phyloP scores from a whole-genome alignment of 257 asterid species.

The Cordia subcordata region DNA sequence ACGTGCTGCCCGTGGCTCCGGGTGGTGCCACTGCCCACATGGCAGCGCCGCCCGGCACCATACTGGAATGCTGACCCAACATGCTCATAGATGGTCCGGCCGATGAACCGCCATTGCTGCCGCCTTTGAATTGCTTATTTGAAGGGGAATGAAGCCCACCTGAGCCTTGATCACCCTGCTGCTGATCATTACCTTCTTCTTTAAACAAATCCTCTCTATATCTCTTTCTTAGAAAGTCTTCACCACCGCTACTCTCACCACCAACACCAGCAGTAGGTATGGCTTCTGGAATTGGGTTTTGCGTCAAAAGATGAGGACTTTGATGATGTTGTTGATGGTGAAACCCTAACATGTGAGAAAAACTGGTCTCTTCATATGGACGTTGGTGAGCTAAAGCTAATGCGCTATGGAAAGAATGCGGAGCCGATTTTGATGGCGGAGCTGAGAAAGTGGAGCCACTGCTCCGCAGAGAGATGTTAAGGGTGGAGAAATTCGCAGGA shows the following conservation, averaged over 20 bases:
- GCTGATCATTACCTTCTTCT: constrained; percentile 34
- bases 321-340: constrained; percentile 33
- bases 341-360: constrained; percentile 68
- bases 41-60: constrained; percentile 42
- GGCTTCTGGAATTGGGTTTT: constrained; percentile 35
- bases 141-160: constrained; percentile 47
- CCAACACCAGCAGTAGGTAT: constrained; percentile 32
- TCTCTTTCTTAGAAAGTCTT: constrained; percentile 54
- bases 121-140: constrained; percentile 42
- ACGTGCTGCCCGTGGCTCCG: constrained; percentile 31
- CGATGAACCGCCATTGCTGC: constrained; percentile 3
- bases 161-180: constrained; percentile 28
- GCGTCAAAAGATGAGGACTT: constrained; percentile 29
- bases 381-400: constrained; percentile 46
- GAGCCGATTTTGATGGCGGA: constrained; percentile 63
- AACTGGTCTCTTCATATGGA: constrained; percentile 44
- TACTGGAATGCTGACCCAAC: constrained; percentile 33
- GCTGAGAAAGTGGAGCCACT: constrained; percentile 61
- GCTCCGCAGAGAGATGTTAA: constrained; percentile 62
- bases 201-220: constrained; percentile 64
- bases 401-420: constrained; percentile 56
- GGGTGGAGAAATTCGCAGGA: constrained; percentile 64
- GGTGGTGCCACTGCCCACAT: constrained; percentile 60
- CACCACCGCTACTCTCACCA: constrained; percentile 26
- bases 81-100: constrained; percentile 25